Percentiles rank a stretch among this genome's conserved stretches.
These are phyloP conservation scores for Trypanosoma rangeli DNA, from an alignment of 208 protist species.

Conservation along the genomic window DNA sequence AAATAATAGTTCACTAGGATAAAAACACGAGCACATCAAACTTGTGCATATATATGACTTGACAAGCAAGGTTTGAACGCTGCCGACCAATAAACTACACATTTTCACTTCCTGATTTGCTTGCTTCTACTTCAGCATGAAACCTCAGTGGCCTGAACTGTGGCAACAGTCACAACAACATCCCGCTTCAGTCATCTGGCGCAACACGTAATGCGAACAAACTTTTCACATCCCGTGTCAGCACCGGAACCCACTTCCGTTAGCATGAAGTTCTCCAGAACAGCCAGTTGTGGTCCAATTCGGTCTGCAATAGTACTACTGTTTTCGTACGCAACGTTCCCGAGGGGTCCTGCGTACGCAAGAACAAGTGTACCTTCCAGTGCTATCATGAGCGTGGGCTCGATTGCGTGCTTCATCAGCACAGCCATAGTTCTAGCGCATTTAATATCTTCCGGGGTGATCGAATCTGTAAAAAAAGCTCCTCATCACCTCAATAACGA, in stretches of 20 bases:
- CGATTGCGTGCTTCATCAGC: constrained; percentile 96
- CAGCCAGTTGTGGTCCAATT: constrained; percentile 95
- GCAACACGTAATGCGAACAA: constrained; percentile 99
- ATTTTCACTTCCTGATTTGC: constrained; percentile 75
- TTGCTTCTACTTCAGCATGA: constrained; percentile 92
- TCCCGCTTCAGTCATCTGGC: constrained; percentile 92
- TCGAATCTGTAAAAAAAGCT: constrained; percentile 64
- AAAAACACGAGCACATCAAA: constrained; percentile 97
- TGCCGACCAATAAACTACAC: constrained; percentile 89
- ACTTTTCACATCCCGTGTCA: constrained; percentile 98
- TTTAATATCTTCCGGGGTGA: constrained; percentile 93
- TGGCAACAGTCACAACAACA: constrained; percentile 95
- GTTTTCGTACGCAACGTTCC: constrained; percentile 99
- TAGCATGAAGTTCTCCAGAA: constrained; percentile 95
- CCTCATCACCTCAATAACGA: constrained; percentile 82
- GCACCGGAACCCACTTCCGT: constrained; percentile 96
- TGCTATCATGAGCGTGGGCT: constrained; percentile 98
- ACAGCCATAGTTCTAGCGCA: constrained; percentile 94
- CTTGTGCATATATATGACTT: constrained; percentile 94
- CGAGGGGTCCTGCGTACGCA: constrained; percentile 98
- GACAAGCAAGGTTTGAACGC: constrained; percentile 89
- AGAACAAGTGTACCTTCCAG: constrained; percentile 95
- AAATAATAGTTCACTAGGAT: constrained; percentile 95
- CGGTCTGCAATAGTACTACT: constrained; percentile 96
- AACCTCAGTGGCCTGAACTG: constrained; percentile 97